Evolutionary conservation across 331 rosid species (phyloP), one percentile per base, ranked within the genome.

Genomic region (Pyrus hybrid): DNA sequence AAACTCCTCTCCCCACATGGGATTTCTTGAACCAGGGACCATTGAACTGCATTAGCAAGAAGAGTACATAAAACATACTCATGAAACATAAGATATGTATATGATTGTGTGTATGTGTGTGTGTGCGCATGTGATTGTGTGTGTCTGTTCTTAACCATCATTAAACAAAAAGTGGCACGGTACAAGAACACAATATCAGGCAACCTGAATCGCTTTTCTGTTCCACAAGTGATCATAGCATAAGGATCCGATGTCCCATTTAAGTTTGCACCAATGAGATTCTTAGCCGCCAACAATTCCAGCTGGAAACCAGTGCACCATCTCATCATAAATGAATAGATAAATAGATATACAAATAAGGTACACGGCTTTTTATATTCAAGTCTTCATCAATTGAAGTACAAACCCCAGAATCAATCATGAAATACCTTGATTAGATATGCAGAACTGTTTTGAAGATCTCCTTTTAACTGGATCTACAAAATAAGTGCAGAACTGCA

Each of bases 21-120:
- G 99, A 87, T 94, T 94, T 89, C 99, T 92, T 78, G 97, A 94
- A 84, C 99, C 97, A 71, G 99, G 99, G 84, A 94, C 91, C 99
- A 94, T 94, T 70, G 99, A 94, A 82, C 99, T 94, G 91, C 90
- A 83, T 49, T 65, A 53, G 80, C 73, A 77, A 80, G 62, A 86
- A 51, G 71, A 76, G 76, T 61, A 74, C 61, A 71, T 60, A 77
- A 45, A 35, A 14, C 57, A 57, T 67, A 18, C 56, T 51, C 56
- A 33, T 54, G 51, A 77, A 18, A 68, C 21, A 11, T 43, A 58
- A 68, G 51, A 51, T 22, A 13, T 7, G 10, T 5, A 33, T 13
- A 41, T 17, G 23, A 9, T 54, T 43, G 53, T 57, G 13, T n/a
- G 6, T 57, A 7, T 57, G 13, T 57, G 7, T 17, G 13, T 13